Percentiles rank a stretch among this genome's conserved stretches.
Evolutionary conservation across 306 rosid genomes (phyloP).

Genomic region (Fragaria ananassa): DNA sequence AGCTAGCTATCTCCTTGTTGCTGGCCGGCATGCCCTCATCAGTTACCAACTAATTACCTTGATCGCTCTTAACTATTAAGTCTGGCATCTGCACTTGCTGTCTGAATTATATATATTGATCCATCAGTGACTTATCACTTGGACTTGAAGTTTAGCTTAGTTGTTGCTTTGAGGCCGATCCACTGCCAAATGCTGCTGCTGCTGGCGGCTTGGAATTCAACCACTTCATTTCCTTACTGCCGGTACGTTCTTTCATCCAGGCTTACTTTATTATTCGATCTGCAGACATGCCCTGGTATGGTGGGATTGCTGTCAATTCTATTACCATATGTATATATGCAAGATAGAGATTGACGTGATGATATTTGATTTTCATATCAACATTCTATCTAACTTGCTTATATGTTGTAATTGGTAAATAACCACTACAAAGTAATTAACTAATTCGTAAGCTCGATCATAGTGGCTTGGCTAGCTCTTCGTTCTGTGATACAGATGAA

Average conservation of each 20-base stretch:
- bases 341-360: neutral
- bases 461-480: neutral
- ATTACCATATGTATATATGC: neutral
- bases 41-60: neutral
- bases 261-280: neutral
- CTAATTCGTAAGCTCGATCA: neutral
- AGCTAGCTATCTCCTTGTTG: neutral
- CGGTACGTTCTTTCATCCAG: constrained; percentile 28
- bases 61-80: neutral
- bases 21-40: neutral
- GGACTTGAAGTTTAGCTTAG: constrained; percentile 10
- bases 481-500: neutral
- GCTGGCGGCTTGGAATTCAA: constrained; percentile 22
- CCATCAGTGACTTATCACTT: neutral
- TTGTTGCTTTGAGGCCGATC: constrained; percentile 23
- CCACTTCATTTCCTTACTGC: constrained; percentile 22
- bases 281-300: neutral
- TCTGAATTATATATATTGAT: neutral
- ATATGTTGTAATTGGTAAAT: neutral
- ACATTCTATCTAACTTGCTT: neutral
- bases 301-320: neutral
- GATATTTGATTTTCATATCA: neutral
- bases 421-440: neutral
- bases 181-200: constrained; percentile 25
- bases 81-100: constrained; percentile 19